Evolutionary conservation across 2,329 filamentous ascomycete species (phyloP).

Genomic region (Monosporascus sp.): DNA sequence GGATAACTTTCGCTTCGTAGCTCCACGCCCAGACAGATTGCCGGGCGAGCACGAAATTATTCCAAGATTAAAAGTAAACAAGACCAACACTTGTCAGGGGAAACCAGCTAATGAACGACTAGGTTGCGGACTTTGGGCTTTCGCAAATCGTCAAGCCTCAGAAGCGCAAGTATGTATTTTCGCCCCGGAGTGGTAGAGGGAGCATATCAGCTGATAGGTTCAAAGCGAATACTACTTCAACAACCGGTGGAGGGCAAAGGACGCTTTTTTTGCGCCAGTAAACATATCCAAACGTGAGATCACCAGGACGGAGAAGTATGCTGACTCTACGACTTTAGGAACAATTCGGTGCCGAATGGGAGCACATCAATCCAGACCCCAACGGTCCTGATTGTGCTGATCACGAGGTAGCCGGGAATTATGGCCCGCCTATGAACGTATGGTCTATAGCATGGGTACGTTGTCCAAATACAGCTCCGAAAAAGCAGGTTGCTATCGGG

Average conservation of each 20-base stretch:
- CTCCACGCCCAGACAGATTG: not conserved
- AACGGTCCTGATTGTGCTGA: conserved; percentile 8
- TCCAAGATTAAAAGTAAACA: not conserved
- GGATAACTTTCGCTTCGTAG: not conserved
- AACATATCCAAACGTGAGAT: not conserved
- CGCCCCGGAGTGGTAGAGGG: not conserved
- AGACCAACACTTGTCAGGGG: not conserved
- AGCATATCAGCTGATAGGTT: not conserved
- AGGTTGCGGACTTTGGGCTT: not conserved
- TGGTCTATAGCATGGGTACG: conserved; percentile 17
- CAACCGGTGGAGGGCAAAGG: not conserved
- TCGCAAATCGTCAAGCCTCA: not conserved
- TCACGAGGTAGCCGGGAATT: conserved; percentile 11
- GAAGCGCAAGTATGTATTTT: not conserved
- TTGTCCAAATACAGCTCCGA: not conserved
- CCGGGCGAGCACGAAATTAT: not conserved
- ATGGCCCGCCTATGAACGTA: conserved; percentile 17
- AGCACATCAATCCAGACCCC: not conserved
- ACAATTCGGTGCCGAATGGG: conserved; percentile 19
- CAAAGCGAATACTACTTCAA: not conserved
- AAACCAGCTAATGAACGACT: not conserved
- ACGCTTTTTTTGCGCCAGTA: not conserved
- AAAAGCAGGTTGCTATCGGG: no score
- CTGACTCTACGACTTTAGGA: conserved; percentile 3
- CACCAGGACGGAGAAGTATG: not conserved